These are phyloP conservation scores for Thermothielavioides terrestris DNA, from an alignment of 495 filamentous ascomycete species.

Conservation along the genomic window DNA sequence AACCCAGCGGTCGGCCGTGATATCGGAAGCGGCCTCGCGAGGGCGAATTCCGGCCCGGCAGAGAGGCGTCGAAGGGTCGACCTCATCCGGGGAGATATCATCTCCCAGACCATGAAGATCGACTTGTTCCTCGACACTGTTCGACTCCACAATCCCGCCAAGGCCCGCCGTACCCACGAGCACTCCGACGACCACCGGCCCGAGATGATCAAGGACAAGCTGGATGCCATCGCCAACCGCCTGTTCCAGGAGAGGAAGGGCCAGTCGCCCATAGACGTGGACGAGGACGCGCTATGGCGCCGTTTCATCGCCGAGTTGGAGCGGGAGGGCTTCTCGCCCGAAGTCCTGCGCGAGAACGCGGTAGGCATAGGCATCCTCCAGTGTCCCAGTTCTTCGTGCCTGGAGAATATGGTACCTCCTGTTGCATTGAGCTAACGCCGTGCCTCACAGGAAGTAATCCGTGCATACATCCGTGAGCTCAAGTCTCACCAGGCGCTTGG, in stretches of 20 bases:
- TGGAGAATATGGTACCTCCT: no score
- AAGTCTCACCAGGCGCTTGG: conserved; percentile 29
- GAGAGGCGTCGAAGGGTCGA: conserved; percentile 27
- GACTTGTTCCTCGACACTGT: conserved; percentile 41
- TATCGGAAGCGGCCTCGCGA: conserved; percentile 1
- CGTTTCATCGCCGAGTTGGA: conserved; percentile 45
- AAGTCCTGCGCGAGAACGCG: conserved; percentile 44
- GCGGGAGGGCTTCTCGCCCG: conserved; percentile 42
- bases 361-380: conserved; percentile 23
- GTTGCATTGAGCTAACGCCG: neutral
- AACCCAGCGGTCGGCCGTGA: conserved; percentile 6
- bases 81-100: conserved; percentile 29
- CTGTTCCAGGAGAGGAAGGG: conserved; percentile 33
- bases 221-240: conserved; percentile 42
- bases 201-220: conserved; percentile 40
- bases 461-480: conserved; percentile 47
- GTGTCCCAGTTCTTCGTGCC: no score
- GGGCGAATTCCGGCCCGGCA: conserved; percentile 23
- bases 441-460: conserved; percentile 38
- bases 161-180: conserved; percentile 19
- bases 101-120: conserved; percentile 34
- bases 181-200: conserved; percentile 22
- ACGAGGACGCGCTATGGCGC: conserved; percentile 44
- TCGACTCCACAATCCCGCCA: conserved; percentile 33
- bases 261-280: conserved; percentile 26